A percentile compares a stretch with the other conserved stretches of the same genome.
phyloP scores from a whole-genome alignment of 169 alveolate genomes.

The Perkinsus marinus region DNA sequence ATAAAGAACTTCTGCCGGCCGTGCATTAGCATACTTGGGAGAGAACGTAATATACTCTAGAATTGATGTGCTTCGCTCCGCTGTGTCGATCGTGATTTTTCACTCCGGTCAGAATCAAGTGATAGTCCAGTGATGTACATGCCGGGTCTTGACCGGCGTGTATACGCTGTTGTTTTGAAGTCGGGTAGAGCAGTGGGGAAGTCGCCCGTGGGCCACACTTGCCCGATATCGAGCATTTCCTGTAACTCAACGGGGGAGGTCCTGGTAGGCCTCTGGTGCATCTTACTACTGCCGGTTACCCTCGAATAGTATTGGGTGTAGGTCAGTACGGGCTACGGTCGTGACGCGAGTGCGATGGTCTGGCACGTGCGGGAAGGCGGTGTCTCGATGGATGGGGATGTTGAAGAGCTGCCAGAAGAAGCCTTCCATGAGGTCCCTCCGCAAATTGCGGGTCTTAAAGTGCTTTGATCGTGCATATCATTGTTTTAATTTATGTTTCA shows the following conservation, averaged over 20 bases:
- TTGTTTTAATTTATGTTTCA: background rate
- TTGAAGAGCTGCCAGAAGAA: background rate
- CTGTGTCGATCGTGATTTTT: background rate
- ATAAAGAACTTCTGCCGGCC: background rate
- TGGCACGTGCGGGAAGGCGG: background rate
- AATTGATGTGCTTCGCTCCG: background rate
- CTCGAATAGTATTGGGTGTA: too few relatives aligned
- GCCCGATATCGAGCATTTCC: background rate
- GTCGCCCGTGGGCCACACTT: background rate
- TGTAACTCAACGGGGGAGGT: background rate
- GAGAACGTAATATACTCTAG: too few relatives aligned
- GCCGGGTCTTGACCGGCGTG: background rate
- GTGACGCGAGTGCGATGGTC: background rate
- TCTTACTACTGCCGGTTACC: too few relatives aligned
- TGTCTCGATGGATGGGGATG: background rate
- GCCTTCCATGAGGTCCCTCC: background rate
- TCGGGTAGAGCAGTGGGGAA: background rate
- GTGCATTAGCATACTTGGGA: background rate
- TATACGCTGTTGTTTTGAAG: background rate
- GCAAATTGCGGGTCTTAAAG: background rate
- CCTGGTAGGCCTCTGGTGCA: too few relatives aligned
- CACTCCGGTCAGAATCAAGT: background rate
- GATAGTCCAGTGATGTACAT: background rate
- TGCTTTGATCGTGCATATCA: background rate
- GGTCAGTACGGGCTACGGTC: background rate